These are phyloP conservation scores for Viola odorata DNA, from an alignment of 345 rosid genomes.

Conservation along the genomic window DNA sequence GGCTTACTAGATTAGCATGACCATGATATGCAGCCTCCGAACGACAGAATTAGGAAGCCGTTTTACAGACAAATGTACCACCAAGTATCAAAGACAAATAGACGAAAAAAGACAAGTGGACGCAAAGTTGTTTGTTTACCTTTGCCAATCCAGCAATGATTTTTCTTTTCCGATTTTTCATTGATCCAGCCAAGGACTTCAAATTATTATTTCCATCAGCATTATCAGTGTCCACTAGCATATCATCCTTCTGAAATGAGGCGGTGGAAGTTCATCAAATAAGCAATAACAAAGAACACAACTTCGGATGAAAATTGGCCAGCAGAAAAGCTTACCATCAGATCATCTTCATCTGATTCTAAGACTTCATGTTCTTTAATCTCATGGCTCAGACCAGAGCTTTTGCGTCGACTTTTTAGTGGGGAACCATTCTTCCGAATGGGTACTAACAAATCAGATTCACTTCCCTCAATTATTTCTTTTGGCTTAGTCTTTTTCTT, in stretches of 20 bases:
- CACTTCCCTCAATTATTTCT: conserved; percentile 25
- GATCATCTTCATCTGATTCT: conserved; percentile 43
- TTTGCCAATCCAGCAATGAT: conserved; percentile 61
- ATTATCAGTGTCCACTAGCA: conserved; percentile 38
- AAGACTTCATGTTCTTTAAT: conserved; percentile 39
- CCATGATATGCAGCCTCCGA: not conserved
- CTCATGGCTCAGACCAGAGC: conserved; percentile 33
- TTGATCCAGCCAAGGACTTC: conserved; percentile 51
- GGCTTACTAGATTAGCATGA: not conserved
- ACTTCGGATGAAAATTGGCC: conserved; percentile 8
- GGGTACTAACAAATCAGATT: conserved; percentile 36
- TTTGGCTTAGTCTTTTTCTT: conserved; percentile 27
- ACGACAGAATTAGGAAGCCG: not conserved
- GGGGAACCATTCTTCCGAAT: conserved; percentile 33
- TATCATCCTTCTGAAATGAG: conserved; percentile 27
- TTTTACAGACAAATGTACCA: not conserved
- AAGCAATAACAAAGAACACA: not conserved
- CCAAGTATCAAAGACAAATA: not conserved
- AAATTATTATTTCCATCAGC: conserved; percentile 20
- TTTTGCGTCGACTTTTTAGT: conserved; percentile 38
- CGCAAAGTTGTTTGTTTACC: conserved; percentile 33
- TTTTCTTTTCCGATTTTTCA: conserved; percentile 72
- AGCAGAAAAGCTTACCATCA: conserved; percentile 40
- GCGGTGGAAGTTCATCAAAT: conserved; percentile 8
- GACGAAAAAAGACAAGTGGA: not conserved